These are phyloP conservation scores for Solanum ossicruentum DNA, from an alignment of 257 asterid genomes.

Conservation along the genomic window DNA sequence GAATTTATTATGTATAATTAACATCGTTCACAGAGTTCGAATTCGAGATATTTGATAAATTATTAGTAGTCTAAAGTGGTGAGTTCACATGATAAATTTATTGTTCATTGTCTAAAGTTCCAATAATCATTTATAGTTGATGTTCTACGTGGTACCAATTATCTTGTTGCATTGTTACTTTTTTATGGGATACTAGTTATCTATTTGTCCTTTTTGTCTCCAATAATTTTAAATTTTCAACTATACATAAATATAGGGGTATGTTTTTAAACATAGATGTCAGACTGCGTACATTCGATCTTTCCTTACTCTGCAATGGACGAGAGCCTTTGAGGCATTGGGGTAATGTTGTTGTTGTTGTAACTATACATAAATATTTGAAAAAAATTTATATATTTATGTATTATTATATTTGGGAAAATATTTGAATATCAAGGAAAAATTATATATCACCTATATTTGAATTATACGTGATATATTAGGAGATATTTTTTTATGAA, in stretches of 20 bases:
- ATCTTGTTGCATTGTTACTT: neutral
- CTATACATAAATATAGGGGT: too few species aligned
- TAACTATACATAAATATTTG: neutral
- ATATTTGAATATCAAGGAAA: too few species aligned
- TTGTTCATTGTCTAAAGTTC: neutral
- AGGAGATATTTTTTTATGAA: neutral
- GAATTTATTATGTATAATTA: neutral
- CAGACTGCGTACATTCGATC: too few species aligned
- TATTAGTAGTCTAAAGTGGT: neutral
- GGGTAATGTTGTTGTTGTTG: too few species aligned
- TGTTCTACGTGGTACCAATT: neutral
- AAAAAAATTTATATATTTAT: neutral
- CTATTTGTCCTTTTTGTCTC: too few species aligned
- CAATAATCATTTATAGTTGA: neutral
- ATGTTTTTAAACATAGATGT: too few species aligned
- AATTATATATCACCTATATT: too few species aligned
- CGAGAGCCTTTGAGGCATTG: too few species aligned
- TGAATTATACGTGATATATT: neutral
- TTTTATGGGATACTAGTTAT: neutral
- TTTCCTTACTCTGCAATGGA: too few species aligned
- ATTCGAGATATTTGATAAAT: neutral
- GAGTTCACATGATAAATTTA: neutral
- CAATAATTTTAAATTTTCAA: neutral
- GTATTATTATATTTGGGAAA: neutral
- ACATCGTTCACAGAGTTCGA: fast-evolving